Base-by-base conservation (phyloP, 768 basidiomycete species). In the Favolaschia claudopus region DNA sequence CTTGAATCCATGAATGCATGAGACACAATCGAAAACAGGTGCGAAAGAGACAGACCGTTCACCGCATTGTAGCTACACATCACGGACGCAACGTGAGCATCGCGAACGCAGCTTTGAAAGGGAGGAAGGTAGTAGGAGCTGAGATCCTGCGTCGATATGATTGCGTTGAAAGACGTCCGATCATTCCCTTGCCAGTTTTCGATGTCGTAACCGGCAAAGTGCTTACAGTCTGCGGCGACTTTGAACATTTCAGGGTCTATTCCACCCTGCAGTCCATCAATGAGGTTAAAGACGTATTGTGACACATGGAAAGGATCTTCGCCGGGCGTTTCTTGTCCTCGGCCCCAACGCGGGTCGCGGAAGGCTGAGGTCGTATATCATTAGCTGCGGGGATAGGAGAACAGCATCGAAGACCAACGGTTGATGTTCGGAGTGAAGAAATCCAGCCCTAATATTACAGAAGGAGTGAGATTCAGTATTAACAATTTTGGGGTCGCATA, bases 21-120 rank as follows among this genome's bases (percentile, higher is more conserved):
- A n/a, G n/a, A n/a, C n/a, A n/a, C n/a, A n/a, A n/a, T n/a, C n/a
- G n/a, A n/a, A n/a, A n/a, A n/a, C n/a, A n/a, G n/a, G n/a, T n/a
- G n/a, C n/a, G n/a, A n/a, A n/a, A n/a, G n/a, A n/a, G n/a, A n/a
- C n/a, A n/a, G n/a, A n/a, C n/a, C 85, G 57, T 86, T 86, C 19
- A 87, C 83, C 10, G 84, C 79, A 59, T 86, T 87, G 66, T 86
- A 87, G 60, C 81, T 82, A 74, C 85, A 87, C 85, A 86, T 86
- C 32, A 85, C 74, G n/a, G 81, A 81, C 2, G 77, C 82, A 32
- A 83, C 85, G 63, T 84, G 83, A 10, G 85, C 85, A 60, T 87
- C 86, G 34, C 85, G 76, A n/a, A 84, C 84, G 64, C 85, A 86
- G 45, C 72, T 77, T 67, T 85, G 82, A 80, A 86, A 87, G 4